A percentile compares a stretch with the other conserved stretches of the same genome.
phyloP scores from a whole-genome alignment of 2,329 filamentous ascomycete species.

The Pyricularia sp. region DNA sequence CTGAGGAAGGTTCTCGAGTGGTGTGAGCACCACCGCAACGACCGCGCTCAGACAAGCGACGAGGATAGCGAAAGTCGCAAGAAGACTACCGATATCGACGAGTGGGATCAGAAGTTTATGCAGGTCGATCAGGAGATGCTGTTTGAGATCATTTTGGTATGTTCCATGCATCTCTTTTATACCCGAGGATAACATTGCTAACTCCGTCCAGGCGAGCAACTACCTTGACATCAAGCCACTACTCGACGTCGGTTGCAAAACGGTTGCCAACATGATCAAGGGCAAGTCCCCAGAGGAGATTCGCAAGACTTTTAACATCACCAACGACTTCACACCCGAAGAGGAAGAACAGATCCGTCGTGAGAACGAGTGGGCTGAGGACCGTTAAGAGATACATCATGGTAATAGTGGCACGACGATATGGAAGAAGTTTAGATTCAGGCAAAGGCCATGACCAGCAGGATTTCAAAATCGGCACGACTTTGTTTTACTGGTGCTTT shows the following conservation, averaged over 20 bases:
- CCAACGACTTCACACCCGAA: conserved; percentile 97
- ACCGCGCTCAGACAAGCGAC: conserved; percentile 68
- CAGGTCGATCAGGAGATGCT: conserved; percentile 99
- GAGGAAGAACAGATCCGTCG: conserved; percentile 96
- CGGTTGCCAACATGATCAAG: conserved; percentile 99
- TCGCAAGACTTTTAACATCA: conserved; percentile 98
- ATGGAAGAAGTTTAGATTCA: neutral
- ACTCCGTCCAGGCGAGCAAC: conserved; percentile 64
- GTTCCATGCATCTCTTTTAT: conserved; percentile 15
- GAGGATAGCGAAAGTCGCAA: conserved; percentile 90
- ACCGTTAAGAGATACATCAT: conserved; percentile 40
- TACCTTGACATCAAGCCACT: conserved; percentile 98
- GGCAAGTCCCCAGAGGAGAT: conserved; percentile 99
- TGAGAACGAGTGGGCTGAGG: conserved; percentile 87
- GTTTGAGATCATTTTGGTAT: conserved; percentile 93
- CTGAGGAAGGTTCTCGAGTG: conserved; percentile 95
- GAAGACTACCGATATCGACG: conserved; percentile 97
- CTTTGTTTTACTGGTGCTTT: neutral
- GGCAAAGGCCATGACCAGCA: neutral
- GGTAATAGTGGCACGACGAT: neutral
- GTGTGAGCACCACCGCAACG: conserved; percentile 89
- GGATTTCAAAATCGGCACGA: neutral
- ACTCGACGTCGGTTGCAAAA: conserved; percentile 97
- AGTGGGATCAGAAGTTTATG: conserved; percentile 99
- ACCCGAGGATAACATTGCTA: neutral